A percentile compares a stretch with the other conserved stretches of the same genome.
Conservation (phyloP, 2,329 filamentous ascomycete species). For the Cercospora sojina region DNA sequence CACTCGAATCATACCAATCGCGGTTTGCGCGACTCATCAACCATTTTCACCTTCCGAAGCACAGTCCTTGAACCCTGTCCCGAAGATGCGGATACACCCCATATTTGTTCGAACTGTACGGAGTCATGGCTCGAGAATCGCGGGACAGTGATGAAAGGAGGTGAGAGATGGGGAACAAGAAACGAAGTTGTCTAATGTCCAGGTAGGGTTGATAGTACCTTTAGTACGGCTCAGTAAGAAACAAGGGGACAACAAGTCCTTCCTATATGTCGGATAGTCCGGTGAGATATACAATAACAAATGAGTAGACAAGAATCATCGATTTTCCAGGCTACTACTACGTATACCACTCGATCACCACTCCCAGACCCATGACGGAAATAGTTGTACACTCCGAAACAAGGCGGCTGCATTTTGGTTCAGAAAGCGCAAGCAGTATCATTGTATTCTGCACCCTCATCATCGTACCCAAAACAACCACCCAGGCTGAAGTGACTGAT, state of each 20-base stretch:
- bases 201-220: not conserved
- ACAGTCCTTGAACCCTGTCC: not conserved
- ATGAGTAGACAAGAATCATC: no score
- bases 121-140: not conserved
- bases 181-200: not conserved
- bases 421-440: not conserved
- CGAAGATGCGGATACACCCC: not conserved
- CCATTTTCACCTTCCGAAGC: not conserved
- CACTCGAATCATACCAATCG: not conserved
- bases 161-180: not conserved
- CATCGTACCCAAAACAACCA: not conserved
- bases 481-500: not conserved
- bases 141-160: not conserved
- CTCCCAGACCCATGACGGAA: no score
- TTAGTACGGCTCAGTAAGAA: not conserved
- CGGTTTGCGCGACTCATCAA: not conserved
- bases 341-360: no score
- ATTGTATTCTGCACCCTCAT: not conserved
- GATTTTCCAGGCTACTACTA: no score
- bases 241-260: not conserved
- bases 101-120: not conserved
- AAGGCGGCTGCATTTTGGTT: not conserved
- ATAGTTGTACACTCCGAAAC: not conserved
- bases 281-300: no score
- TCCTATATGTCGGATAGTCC: not conserved